phyloP scores from a whole-genome alignment of 108 stramenopile species.

The Discostella stelligeroides region DNA sequence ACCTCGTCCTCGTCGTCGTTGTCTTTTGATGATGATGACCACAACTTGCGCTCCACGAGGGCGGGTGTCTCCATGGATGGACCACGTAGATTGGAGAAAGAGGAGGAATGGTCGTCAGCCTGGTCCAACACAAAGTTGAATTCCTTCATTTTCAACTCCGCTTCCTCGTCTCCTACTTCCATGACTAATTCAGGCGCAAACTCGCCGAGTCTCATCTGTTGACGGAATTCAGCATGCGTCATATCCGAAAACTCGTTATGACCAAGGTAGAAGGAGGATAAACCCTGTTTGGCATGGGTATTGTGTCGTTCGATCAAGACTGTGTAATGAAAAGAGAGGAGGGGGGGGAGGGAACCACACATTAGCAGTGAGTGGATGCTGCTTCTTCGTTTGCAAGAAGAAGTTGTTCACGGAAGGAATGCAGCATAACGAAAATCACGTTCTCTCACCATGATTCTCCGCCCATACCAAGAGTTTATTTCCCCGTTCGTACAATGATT shows the following conservation, averaged over 20 bases:
- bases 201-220: slow-evolving; percentile 61
- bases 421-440: no score
- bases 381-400: no score
- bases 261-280: slow-evolving; percentile 69
- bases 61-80: not conserved
- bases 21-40: no score
- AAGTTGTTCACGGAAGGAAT: no score
- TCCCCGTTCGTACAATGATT: slow-evolving; percentile 46
- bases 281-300: slow-evolving; percentile 43
- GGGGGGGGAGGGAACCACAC: not conserved
- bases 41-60: not conserved
- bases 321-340: slow-evolving; percentile 20
- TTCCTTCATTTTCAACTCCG: no score
- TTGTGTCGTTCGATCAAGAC: slow-evolving; percentile 90
- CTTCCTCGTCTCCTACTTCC: slow-evolving; percentile 32
- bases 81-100: slow-evolving; percentile 14
- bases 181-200: slow-evolving; percentile 29
- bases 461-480: slow-evolving; percentile 64
- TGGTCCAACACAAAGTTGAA: slow-evolving; percentile 35
- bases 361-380: no score
- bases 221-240: slow-evolving; percentile 85
- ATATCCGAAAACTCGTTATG: slow-evolving; percentile 94
- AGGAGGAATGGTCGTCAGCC: slow-evolving; percentile 13
- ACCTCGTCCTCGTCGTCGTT: slow-evolving; percentile 43
- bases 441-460: slow-evolving; percentile 85